Evolutionary conservation across 257 asterid species (phyloP).

Genomic region (Solanum ahanhuiri): DNA sequence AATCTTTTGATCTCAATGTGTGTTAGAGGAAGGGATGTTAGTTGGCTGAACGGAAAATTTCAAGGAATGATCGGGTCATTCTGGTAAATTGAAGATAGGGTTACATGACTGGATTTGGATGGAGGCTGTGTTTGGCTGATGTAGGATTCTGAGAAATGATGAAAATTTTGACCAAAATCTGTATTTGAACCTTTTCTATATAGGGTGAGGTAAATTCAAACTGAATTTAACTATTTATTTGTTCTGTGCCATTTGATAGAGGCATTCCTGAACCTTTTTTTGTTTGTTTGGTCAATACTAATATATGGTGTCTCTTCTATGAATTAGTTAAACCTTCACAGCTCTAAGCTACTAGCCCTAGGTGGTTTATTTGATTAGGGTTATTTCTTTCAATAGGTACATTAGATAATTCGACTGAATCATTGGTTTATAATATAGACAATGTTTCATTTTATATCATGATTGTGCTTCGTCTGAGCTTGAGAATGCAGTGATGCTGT

Average conservation of each 20-base stretch:
- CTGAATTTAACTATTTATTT: background rate
- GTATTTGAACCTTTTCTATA: background rate
- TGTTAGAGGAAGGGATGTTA: background rate
- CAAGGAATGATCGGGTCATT: background rate
- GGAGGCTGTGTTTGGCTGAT: background rate
- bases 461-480: background rate
- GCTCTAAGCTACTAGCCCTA: background rate
- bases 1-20: slow-evolving; percentile 1
- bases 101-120: background rate
- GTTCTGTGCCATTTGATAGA: background rate
- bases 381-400: background rate
- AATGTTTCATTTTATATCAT: background rate
- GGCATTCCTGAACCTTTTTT: background rate
- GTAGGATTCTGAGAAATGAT: background rate
- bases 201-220: background rate
- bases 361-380: background rate
- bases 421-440: background rate
- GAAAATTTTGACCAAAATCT: background rate
- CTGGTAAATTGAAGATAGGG: background rate
- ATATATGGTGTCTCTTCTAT: background rate
- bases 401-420: background rate
- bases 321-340: background rate
- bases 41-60: background rate
- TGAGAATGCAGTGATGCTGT: background rate
- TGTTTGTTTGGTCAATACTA: background rate